Percentiles rank a stretch among this genome's conserved stretches.
Conservation (phyloP, 768 basidiomycete species). For the Lepiota subincarnata region DNA sequence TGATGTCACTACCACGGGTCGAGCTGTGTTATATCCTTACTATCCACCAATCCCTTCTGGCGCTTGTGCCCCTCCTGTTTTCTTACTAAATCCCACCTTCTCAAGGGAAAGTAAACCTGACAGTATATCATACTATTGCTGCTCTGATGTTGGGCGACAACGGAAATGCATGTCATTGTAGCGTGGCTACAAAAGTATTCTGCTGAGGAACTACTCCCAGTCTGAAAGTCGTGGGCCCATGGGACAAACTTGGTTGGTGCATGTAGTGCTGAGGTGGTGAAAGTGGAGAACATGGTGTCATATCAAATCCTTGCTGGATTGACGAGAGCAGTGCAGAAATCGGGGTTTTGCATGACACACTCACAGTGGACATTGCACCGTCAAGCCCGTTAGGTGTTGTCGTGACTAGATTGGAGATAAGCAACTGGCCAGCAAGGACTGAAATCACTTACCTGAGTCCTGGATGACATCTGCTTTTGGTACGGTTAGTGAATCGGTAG, state of each 20-base stretch:
- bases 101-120: too few species aligned
- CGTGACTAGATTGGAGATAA: constrained; percentile 13
- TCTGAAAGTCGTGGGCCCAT: background rate
- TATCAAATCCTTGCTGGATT: constrained; percentile 66
- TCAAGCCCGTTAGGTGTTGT: constrained; percentile 14
- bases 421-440: too few species aligned
- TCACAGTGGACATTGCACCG: background rate
- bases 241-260: constrained; percentile 6
- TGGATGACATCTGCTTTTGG: background rate
- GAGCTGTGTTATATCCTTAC: background rate
- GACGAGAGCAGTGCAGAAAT: constrained; percentile 61
- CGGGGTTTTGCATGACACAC: constrained; percentile 43
- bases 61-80: too few species aligned
- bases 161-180: background rate
- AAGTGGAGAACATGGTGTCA: constrained; percentile 58
- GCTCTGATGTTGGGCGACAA: background rate
- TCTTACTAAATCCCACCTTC: too few species aligned
- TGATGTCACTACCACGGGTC: background rate
- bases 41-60: too few species aligned
- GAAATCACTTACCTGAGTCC: background rate
- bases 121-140: background rate
- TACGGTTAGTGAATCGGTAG: background rate
- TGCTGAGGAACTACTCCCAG: background rate
- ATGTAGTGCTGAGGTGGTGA: constrained; percentile 52
- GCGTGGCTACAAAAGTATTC: background rate